Percentiles rank a stretch among this genome's conserved stretches.
These are phyloP conservation scores for Cladophialophora yegresii DNA, from an alignment of 2,329 filamentous ascomycete genomes.

Conservation along the genomic window DNA sequence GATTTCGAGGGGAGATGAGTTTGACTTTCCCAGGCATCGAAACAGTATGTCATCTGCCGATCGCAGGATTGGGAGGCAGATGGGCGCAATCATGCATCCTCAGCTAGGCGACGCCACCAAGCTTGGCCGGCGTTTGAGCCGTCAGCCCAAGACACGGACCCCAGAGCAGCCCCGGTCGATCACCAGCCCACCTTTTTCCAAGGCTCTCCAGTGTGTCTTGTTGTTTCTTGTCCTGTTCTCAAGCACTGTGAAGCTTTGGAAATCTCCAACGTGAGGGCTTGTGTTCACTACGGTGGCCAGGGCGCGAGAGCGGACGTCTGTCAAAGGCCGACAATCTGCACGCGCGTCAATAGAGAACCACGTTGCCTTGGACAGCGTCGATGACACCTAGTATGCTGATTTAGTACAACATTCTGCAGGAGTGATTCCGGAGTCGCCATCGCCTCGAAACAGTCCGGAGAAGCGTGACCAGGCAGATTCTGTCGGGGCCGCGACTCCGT, in stretches of 20 bases:
- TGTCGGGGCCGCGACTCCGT: background rate
- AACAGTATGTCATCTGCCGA: conserved; percentile 19
- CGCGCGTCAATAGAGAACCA: background rate
- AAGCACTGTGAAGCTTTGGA: conserved; percentile 14
- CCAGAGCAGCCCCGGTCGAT: conserved; percentile 10
- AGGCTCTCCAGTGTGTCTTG: conserved; percentile 6
- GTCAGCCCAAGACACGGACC: conserved; percentile 15
- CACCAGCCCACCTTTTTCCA: conserved; percentile 7
- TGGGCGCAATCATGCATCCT: background rate
- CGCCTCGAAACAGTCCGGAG: background rate
- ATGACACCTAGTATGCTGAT: background rate
- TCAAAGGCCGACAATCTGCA: background rate
- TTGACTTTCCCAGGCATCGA: conserved; percentile 4
- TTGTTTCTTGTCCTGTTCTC: conserved; percentile 4
- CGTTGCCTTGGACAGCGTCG: background rate
- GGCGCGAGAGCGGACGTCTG: background rate
- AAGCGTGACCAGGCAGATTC: background rate
- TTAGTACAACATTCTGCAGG: background rate
- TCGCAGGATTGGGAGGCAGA: conserved; percentile 7
- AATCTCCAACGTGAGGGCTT: background rate
- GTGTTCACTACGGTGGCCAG: background rate
- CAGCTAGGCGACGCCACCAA: conserved; percentile 10
- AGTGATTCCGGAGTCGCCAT: background rate
- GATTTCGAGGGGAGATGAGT: conserved; percentile 2
- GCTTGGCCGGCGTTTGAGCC: conserved; percentile 18